Evolutionary conservation across 2,329 filamentous ascomycete species (phyloP).

Genomic region (Trichoderma aggressivum): DNA sequence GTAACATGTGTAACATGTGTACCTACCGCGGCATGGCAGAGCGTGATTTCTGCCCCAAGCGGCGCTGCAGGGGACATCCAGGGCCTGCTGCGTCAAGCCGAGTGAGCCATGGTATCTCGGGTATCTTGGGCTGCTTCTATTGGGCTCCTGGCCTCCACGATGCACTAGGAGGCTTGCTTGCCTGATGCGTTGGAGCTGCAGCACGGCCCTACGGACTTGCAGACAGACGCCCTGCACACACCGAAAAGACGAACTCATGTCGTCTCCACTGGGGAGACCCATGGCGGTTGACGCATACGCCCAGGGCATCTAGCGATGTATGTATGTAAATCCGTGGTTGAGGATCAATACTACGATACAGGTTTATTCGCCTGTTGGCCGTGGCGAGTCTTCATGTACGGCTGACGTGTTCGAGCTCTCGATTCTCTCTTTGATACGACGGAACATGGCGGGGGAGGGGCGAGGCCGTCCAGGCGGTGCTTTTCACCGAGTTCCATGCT

Average conservation of each 20-base stretch:
- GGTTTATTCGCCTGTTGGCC: neutral
- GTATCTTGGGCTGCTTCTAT: slow-evolving; percentile 5
- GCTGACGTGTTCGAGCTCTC: slow-evolving; percentile 13
- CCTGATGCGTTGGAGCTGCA: slow-evolving; percentile 16
- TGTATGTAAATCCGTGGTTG: neutral
- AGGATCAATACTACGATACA: neutral
- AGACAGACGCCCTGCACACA: slow-evolving; percentile 12
- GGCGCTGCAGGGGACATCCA: slow-evolving; percentile 11
- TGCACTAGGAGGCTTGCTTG: slow-evolving; percentile 7
- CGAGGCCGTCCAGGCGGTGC: slow-evolving; percentile 1
- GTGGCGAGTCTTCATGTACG: neutral
- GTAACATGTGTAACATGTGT: slow-evolving; percentile 2
- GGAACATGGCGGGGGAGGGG: slow-evolving; percentile 21
- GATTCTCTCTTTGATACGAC: neutral
- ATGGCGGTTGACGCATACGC: neutral
- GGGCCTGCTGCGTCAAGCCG: slow-evolving; percentile 3
- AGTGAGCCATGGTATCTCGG: slow-evolving; percentile 1
- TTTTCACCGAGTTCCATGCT: slow-evolving; percentile 4
- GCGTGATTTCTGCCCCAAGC: slow-evolving; percentile 9
- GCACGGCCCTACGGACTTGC: slow-evolving; percentile 4
- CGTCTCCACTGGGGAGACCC: neutral
- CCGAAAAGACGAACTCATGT: slow-evolving; percentile 12
- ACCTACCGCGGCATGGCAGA: slow-evolving; percentile 3
- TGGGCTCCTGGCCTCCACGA: slow-evolving; percentile 5
- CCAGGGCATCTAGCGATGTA: slow-evolving; percentile 1